A percentile compares a stretch with the other conserved stretches of the same genome.
Evolutionary conservation across 768 basidiomycete species (phyloP).

Genomic region (Panellus pusillus): DNA sequence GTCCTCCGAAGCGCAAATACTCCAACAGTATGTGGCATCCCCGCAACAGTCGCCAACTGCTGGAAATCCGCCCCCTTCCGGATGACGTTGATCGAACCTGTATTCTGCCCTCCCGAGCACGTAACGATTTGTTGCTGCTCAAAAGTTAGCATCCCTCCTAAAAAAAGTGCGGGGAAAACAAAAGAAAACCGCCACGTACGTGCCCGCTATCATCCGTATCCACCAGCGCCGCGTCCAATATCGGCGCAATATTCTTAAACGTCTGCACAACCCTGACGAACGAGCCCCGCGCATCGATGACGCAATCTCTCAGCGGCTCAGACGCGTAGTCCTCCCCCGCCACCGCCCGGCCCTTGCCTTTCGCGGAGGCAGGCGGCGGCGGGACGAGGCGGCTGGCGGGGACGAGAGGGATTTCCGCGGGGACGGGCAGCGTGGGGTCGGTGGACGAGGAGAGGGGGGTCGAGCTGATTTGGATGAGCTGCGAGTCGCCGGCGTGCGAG

Average conservation of each 20-base stretch:
- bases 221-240: slow-evolving; percentile 75
- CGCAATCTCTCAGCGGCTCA: slow-evolving; percentile 38
- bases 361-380: slow-evolving; percentile 14
- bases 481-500: slow-evolving; percentile 81
- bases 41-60: slow-evolving; percentile 58
- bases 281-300: slow-evolving; percentile 54
- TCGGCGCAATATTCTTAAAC: slow-evolving; percentile 80
- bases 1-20: slow-evolving; percentile 61
- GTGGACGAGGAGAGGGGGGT: slow-evolving; percentile 42
- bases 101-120: slow-evolving; percentile 78
- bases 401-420: slow-evolving; percentile 45
- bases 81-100: slow-evolving; percentile 75
- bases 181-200: slow-evolving; percentile 35
- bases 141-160: too few species aligned
- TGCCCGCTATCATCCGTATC: slow-evolving; percentile 73
- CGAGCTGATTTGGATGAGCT: slow-evolving; percentile 62
- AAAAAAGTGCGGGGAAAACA: too few species aligned
- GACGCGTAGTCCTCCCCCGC: slow-evolving; percentile 21
- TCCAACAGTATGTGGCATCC: slow-evolving; percentile 53
- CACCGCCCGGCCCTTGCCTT: slow-evolving; percentile 38
- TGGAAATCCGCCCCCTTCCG: slow-evolving; percentile 81
- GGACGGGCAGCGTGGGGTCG: slow-evolving; percentile 51
- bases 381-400: slow-evolving; percentile 33
- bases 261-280: slow-evolving; percentile 62
- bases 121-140: slow-evolving; percentile 79